Evolutionary conservation across 495 filamentous ascomycete species (phyloP).

Genomic region (Trichoderma asperelloides): DNA sequence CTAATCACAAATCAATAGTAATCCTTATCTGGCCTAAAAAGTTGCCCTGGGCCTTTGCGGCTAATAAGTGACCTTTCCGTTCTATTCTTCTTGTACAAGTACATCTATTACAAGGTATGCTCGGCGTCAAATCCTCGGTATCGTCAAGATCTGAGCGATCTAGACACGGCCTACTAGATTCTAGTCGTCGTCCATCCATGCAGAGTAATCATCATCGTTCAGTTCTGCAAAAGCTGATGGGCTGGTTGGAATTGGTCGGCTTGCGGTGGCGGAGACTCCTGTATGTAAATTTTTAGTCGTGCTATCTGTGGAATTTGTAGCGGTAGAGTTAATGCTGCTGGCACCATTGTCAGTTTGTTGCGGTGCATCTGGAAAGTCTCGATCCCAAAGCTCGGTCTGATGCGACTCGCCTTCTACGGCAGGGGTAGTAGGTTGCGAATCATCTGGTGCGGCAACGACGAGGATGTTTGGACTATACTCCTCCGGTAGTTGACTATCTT

Average conservation of each 20-base stretch:
- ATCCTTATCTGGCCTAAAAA: neutral
- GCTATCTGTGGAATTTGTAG: too few species aligned
- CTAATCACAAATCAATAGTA: neutral
- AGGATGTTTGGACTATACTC: slow-evolving; percentile 41
- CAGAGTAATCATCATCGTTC: slow-evolving; percentile 21
- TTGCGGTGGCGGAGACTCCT: neutral
- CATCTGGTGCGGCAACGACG: slow-evolving; percentile 49
- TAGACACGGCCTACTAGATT: neutral
- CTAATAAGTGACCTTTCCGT: neutral
- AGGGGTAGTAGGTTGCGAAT: slow-evolving; percentile 51
- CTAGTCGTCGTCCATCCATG: slow-evolving; percentile 25
- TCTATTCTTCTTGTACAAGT: neutral
- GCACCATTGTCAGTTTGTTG: neutral
- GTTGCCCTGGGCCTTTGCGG: neutral
- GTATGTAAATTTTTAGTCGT: neutral
- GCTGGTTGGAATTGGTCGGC: neutral
- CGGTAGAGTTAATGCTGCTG: neutral
- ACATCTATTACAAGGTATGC: neutral
- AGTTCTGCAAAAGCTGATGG: neutral
- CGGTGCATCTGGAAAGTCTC: slow-evolving; percentile 27
- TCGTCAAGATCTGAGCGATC: neutral
- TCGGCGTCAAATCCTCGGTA: neutral
- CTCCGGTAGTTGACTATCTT: slow-evolving; percentile 21
- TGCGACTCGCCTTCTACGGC: slow-evolving; percentile 11
- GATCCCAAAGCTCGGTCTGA: slow-evolving; percentile 22